phyloP scores from a whole-genome alignment of 225 moss, liverwort and hornwort species.

The Pseudisothecium myosuroides region DNA sequence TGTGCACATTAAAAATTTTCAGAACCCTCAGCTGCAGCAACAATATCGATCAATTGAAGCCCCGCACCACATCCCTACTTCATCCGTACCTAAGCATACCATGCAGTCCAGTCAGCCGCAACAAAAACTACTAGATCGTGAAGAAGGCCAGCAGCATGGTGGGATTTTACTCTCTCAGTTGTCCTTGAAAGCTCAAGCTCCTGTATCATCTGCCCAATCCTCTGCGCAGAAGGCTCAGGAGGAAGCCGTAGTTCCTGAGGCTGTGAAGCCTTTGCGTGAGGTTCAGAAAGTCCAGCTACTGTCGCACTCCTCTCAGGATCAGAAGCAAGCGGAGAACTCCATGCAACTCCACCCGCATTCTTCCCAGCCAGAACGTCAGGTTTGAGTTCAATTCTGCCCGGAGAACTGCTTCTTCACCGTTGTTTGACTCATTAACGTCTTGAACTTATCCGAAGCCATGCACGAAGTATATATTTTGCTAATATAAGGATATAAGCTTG shows the following conservation, averaged over 20 bases:
- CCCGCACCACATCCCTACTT: slow-evolving; percentile 19
- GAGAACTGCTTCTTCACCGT: neutral
- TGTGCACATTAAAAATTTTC: slow-evolving; percentile 18
- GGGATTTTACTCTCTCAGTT: slow-evolving; percentile 36
- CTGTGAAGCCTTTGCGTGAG: slow-evolving; percentile 19
- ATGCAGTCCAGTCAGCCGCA: slow-evolving; percentile 32
- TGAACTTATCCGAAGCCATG: neutral
- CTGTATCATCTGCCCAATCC: slow-evolving; percentile 31
- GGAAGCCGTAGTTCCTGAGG: slow-evolving; percentile 16
- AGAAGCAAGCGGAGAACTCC: slow-evolving; percentile 34
- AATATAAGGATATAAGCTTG: neutral
- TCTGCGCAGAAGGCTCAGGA: slow-evolving; percentile 34
- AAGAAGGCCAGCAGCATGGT: slow-evolving; percentile 35
- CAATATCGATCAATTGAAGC: slow-evolving; percentile 35
- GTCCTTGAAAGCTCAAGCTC: slow-evolving; percentile 23
- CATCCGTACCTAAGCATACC: slow-evolving; percentile 26
- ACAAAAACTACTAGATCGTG: slow-evolving; percentile 37
- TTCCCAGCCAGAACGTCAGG: slow-evolving; percentile 67
- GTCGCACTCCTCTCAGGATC: slow-evolving; percentile 45
- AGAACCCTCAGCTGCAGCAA: slow-evolving; percentile 51
- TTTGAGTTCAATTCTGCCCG: neutral
- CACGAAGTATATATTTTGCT: no score
- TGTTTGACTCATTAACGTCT: neutral
- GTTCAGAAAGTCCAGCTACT: slow-evolving; percentile 44
- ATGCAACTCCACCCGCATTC: slow-evolving; percentile 36